phyloP scores from a whole-genome alignment of 331 rosid species.

The Pyrus hybrid region DNA sequence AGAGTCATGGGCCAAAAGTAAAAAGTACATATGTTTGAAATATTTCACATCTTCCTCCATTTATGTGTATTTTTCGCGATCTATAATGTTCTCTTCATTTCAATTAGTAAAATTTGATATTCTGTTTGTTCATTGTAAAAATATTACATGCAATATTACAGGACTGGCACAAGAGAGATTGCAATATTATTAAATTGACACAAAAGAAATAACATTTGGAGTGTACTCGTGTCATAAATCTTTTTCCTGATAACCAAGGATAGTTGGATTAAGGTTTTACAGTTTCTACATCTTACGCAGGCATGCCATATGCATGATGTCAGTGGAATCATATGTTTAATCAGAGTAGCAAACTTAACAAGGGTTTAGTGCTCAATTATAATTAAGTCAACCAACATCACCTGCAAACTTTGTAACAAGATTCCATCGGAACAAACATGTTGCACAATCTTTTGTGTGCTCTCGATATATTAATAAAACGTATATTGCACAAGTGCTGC shows the following conservation, averaged over 20 bases:
- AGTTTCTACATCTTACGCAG: not conserved
- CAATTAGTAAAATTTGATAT: too few species aligned
- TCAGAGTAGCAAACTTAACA: not conserved
- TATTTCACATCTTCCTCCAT: too few species aligned
- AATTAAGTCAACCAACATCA: not conserved
- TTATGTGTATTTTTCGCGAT: too few species aligned
- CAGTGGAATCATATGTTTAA: not conserved
- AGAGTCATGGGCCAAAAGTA: not conserved
- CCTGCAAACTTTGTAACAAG: not conserved
- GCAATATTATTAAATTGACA: too few species aligned
- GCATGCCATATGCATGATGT: constrained; percentile 11
- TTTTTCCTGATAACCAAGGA: too few species aligned
- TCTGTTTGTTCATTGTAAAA: not conserved
- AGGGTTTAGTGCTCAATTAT: not conserved
- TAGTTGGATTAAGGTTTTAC: too few species aligned
- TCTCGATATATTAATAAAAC: too few species aligned
- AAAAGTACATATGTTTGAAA: too few species aligned
- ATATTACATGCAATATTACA: not conserved
- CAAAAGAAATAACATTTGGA: too few species aligned
- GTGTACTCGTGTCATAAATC: too few species aligned
- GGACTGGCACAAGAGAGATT: not conserved
- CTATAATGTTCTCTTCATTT: too few species aligned
- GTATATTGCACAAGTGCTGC: not conserved
- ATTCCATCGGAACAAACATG: not conserved
- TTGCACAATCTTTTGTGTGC: not conserved